Base-by-base conservation (phyloP, 176 grass and related monocot genomes). In the Musa acuminata region DNA sequence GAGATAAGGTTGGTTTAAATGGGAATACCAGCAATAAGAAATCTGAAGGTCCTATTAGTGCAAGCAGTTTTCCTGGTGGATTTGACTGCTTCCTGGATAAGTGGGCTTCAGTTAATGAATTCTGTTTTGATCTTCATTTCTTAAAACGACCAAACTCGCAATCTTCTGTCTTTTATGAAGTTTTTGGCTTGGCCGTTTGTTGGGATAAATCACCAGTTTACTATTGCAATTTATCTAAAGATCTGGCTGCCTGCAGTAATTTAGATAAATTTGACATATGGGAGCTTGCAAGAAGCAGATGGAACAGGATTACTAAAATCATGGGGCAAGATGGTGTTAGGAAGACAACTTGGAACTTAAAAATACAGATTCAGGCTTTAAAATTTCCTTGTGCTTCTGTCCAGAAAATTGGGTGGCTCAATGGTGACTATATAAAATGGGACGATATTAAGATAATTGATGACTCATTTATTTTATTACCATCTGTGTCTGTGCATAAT, bases 111-210 rank as follows among this genome's bases (percentile, higher is more conserved):
- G 74, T 84, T 86, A 78, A 72, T 53, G 84, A 97, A 26, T 97
- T 93, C 86, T 90, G 50, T 78, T 97, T 97, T 62, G 90, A 97
- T 86, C 78, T 97, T 69, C 90, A 97, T 87, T 97, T 93, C 83
- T 49, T 82, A 24, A 93, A 83, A 82, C 84, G 76, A 71, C 58
- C 79, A 66, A 67, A 82, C 57, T 82, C 80, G 71, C 25, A 72
- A 73, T 85, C 81, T 52, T 81, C 1, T 10, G 59, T 16, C 73
- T 11, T 79, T 82, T 92, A 87, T 78, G 93, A 97, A 87, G 83
- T 93, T 76, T 76, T 93, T 79, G 93, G 93, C 55, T 75, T 97
- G 68, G 90, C 93, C 53, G 74, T 97, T 72, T 97, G 90, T 79
- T 97, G 93, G 93, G 87, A 93, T 79, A 87, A 82, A 74, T 97